Evolutionary conservation across 2,329 filamentous ascomycete species (phyloP), one percentile per base, ranked within the genome.

Genomic region (Didymella glomerata): DNA sequence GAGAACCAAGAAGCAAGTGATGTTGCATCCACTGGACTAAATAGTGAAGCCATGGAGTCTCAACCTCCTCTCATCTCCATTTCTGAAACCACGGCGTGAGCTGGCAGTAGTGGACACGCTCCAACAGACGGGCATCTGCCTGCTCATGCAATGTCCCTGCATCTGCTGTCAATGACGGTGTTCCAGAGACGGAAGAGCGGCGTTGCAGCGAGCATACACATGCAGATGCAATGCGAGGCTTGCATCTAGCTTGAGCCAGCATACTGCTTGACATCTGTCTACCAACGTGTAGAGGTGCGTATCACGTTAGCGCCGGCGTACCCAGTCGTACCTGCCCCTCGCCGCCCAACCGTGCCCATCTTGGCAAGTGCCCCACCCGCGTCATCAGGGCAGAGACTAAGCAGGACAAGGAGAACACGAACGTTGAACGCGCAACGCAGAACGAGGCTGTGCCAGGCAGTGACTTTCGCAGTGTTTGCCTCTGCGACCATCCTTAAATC

Each of bases 401-500:
- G 55, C 70, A 72, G 66, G 68, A 74, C 67, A 67, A 67, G 63
- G 63, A 63, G 64, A 53, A 59, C 25, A 60, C 53, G 44, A 54
- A 63, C 55, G 52, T 51, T 58, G 53, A 70, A 73, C 72, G 70
- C 73, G 72, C 74, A 76, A 68, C 51, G 63, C 68, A 62, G 45
- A 61, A 63, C 64, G 74, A 73, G 74, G 72, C 73, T 74, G 70
- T 75, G 74, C 71, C 63, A 76, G 72, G 72, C 72, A 76, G 68
- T 66, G 47, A 71, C 62, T 62, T 67, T 36, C 24, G 41, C 41
- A 44, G 41, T 27, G 22, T 44, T 67, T 48, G 42, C 52, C 57
- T 47, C 42, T 60, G 57, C 42, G 52, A 55, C 56, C 60, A 46
- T 60, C 54, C 44, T 60, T 67, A 70, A 66, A 69, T 58, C 58